Evolutionary conservation across 2,329 filamentous ascomycete genomes (phyloP), one percentile per base, ranked within the genome.

Genomic region (Apiospora arundinis): DNA sequence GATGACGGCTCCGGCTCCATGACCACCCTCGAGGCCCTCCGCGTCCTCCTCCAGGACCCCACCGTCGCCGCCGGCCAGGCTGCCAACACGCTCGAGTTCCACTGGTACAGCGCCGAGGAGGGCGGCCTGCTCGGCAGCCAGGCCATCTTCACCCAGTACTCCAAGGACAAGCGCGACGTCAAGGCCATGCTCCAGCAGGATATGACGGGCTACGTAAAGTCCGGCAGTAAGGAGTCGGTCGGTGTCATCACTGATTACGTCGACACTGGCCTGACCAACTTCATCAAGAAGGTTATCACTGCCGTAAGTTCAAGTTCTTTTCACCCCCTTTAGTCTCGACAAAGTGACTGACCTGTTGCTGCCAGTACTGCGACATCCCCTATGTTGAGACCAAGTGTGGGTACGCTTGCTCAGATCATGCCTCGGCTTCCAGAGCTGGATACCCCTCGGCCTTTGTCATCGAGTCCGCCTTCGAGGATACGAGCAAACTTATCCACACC

Each of bases 91-190:
- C 82, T 96, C 72, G 93, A 96, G 82, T 95, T 95, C 80, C 93
- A 95, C 80, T 96, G 93, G 93, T 95, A 95, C 81, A 92, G 91
- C 4, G 93, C 92, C 0, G 93, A 96, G 77, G 93, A 96, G 79
- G 92, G 91, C 11, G 93, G 93, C 18, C 84, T 96, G 56, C 87
- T 95, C 0, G 93, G 93, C 66, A 93, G 90, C 71, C 92, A 93
- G 42, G 82, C 81, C 44, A 81, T 85, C 69, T 85, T 84, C 73
- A 76, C 80, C 32, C 74, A 78, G 56, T 85, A 85, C 72, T 74
- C 78, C 60, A 74, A 76, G 0, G 73, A 76, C 3, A 77, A 77
- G 4, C 76, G 76, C 1, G 77, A 81, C 28, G 80, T 85, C 71
- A 80, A 80, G 71, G 81, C 82, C 14, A 83, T 85, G 80, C 80